These are phyloP conservation scores for Sutorius eximius DNA, from an alignment of 1,284 basidiomycete species.

Conservation along the genomic window DNA sequence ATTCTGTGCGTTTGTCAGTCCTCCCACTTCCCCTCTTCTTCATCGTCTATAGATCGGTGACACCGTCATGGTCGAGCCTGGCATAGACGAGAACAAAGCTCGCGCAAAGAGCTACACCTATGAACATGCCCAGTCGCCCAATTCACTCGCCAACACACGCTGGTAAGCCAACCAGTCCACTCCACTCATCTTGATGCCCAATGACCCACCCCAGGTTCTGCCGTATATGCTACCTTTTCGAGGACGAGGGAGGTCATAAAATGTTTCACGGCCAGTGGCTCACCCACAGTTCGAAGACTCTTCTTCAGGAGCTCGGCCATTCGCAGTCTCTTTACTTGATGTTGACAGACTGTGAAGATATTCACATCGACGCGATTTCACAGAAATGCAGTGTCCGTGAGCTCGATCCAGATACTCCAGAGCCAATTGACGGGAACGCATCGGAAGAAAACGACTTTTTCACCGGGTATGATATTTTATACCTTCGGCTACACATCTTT, in stretches of 20 bases:
- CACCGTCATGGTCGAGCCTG: slow-evolving; percentile 57
- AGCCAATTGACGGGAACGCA: slow-evolving; percentile 42
- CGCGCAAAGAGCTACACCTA: slow-evolving; percentile 39
- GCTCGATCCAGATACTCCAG: slow-evolving; percentile 42
- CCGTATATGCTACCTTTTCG: slow-evolving; percentile 59
- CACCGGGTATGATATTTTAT: slow-evolving; percentile 42
- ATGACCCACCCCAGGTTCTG: slow-evolving; percentile 51
- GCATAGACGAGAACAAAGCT: slow-evolving; percentile 42
- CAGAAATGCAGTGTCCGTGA: slow-evolving; percentile 52
- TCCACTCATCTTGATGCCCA: not conserved
- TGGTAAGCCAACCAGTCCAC: slow-evolving; percentile 43
- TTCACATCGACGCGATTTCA: slow-evolving; percentile 50
- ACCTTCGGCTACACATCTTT: not conserved
- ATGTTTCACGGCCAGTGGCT: slow-evolving; percentile 68
- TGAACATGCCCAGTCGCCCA: slow-evolving; percentile 40
- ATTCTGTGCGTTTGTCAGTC: slow-evolving; percentile 42
- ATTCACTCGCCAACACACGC: slow-evolving; percentile 48
- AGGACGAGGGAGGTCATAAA: slow-evolving; percentile 39
- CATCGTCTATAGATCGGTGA: slow-evolving; percentile 51
- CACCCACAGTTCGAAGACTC: slow-evolving; percentile 60
- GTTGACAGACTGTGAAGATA: slow-evolving; percentile 51
- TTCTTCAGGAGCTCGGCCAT: slow-evolving; percentile 64
- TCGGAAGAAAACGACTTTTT: slow-evolving; percentile 51
- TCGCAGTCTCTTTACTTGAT: slow-evolving; percentile 55
- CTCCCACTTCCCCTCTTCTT: not conserved